These are phyloP conservation scores for Agaricales sp. DNA, from an alignment of 1,284 basidiomycete genomes.

Conservation along the genomic window DNA sequence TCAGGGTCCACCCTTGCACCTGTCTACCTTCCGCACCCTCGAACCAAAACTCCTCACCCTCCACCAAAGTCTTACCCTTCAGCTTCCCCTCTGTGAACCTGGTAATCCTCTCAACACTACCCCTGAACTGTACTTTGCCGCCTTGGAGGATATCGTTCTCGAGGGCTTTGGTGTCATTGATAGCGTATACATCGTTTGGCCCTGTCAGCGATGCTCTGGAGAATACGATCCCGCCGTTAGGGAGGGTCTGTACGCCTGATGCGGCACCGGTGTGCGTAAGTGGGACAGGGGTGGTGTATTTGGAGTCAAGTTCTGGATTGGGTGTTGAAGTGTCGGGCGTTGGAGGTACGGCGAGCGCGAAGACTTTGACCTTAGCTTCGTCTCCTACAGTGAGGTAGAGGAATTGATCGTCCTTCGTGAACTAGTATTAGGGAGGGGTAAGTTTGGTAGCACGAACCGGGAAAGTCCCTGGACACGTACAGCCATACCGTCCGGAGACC, in stretches of 20 bases:
- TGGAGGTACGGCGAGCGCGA: slow-evolving; percentile 50
- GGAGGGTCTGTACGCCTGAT: slow-evolving; percentile 49
- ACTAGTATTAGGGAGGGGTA: slow-evolving; percentile 24
- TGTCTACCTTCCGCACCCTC: slow-evolving; percentile 59
- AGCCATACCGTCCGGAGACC: slow-evolving; percentile 54
- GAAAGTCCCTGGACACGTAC: neutral
- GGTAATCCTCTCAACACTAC: slow-evolving; percentile 42
- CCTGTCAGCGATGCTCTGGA: slow-evolving; percentile 57
- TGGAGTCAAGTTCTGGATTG: slow-evolving; percentile 33
- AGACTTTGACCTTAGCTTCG: slow-evolving; percentile 66
- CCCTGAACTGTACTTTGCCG: slow-evolving; percentile 19
- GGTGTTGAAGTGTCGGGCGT: slow-evolving; percentile 45
- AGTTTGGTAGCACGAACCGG: too few species aligned
- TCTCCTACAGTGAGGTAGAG: slow-evolving; percentile 74
- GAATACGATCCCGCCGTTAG: slow-evolving; percentile 53
- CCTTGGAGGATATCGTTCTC: slow-evolving; percentile 27
- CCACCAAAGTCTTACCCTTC: slow-evolving; percentile 41
- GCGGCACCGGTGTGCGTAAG: slow-evolving; percentile 49
- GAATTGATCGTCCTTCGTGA: slow-evolving; percentile 59
- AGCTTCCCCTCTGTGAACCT: slow-evolving; percentile 49
- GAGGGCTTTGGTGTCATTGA: slow-evolving; percentile 34
- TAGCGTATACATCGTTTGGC: slow-evolving; percentile 66
- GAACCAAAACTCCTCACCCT: slow-evolving; percentile 80
- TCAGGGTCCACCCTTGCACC: slow-evolving; percentile 78
- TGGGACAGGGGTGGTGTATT: slow-evolving; percentile 42